A percentile compares a stretch with the other conserved stretches of the same genome.
Conservation (phyloP, 768 basidiomycete species). For the Artomyces pyxidatus region DNA sequence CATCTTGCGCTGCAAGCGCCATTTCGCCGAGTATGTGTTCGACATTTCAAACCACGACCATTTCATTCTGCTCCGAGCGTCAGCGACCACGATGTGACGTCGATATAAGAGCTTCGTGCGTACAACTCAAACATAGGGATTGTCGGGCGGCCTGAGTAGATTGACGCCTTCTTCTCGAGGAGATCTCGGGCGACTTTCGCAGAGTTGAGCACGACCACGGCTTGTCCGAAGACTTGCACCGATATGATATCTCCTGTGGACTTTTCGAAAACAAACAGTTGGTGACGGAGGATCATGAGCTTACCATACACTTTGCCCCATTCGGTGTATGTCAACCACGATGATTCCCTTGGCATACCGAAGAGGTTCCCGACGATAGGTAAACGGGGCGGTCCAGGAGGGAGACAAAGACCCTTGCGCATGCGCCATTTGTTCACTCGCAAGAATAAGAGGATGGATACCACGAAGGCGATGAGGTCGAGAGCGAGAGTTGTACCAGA, state of each 20-base stretch:
- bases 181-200: conserved; percentile 36
- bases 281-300: neutral
- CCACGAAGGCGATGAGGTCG: neutral
- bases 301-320: neutral
- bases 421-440: neutral
- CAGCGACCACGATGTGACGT: neutral
- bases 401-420: neutral
- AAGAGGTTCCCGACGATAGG: neutral
- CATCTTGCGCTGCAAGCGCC: neutral
- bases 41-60: neutral
- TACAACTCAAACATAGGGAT: conserved; percentile 3
- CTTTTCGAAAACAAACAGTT: neutral
- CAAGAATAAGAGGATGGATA: neutral
- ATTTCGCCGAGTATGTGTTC: neutral
- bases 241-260: neutral
- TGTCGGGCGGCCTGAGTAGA: conserved; percentile 3
- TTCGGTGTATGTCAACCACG: neutral
- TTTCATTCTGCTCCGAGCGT: neutral
- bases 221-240: conserved; percentile 34
- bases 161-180: conserved; percentile 45
- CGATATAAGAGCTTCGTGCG: no score
- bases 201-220: conserved; percentile 43
- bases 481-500: neutral
- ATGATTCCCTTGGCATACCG: neutral
- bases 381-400: neutral